These are phyloP conservation scores for Silene latifolia DNA, from an alignment of 148 eudicot species.

Conservation along the genomic window DNA sequence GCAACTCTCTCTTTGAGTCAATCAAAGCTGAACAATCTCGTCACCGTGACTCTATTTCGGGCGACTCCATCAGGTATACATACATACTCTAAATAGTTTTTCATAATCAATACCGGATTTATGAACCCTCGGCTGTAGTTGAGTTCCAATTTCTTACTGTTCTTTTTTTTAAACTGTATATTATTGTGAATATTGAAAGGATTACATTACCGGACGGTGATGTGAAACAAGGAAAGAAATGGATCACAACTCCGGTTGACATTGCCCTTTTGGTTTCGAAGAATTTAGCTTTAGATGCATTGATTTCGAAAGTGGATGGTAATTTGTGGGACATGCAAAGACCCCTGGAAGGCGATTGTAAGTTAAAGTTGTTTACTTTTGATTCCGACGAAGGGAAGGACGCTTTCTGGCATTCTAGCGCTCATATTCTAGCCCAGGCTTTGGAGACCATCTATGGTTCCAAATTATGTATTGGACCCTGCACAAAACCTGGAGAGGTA, in stretches of 20 bases:
- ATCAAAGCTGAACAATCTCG: no score
- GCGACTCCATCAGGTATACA: no score
- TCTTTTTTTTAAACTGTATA: no score
- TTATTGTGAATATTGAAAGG: constrained; percentile 30
- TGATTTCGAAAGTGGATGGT: constrained; percentile 72
- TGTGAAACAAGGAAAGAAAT: constrained; percentile 82
- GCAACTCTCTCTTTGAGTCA: no score
- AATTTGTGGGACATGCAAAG: constrained; percentile 86
- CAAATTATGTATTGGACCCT: constrained; percentile 90
- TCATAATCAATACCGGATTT: no score
- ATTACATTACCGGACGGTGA: constrained; percentile 78
- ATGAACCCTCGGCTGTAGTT: no score
- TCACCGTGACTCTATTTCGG: no score
- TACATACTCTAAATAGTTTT: no score
- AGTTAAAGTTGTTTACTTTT: constrained; percentile 63
- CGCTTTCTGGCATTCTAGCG: constrained; percentile 98
- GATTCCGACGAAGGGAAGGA: constrained; percentile 85
- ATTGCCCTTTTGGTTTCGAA: constrained; percentile 75
- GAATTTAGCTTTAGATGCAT: constrained; percentile 68
- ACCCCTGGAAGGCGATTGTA: constrained; percentile 80
- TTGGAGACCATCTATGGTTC: constrained; percentile 87
- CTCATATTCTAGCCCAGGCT: constrained; percentile 95
- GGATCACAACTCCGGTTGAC: constrained; percentile 64
- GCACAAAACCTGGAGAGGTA: constrained; percentile 99
- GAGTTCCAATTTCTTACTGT: no score